phyloP scores from a whole-genome alignment of 495 filamentous ascomycete genomes.

The Xylaria curta region DNA sequence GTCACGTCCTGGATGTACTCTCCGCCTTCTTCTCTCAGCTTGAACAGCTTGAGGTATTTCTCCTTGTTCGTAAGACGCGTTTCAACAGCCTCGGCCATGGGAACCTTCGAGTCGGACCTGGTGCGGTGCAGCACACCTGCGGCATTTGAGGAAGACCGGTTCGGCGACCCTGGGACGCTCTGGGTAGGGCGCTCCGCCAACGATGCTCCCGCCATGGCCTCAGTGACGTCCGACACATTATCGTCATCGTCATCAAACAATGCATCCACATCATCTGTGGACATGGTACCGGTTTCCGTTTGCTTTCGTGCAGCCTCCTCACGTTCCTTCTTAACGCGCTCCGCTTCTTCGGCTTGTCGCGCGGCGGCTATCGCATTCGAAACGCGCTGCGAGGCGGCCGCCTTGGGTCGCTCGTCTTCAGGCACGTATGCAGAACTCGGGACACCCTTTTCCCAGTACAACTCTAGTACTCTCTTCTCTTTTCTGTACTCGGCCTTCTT shows the following conservation, averaged over 20 bases:
- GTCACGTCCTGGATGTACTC: conserved; percentile 97
- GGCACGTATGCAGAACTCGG: conserved; percentile 95
- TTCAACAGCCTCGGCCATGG: conserved; percentile 72
- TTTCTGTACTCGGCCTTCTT: conserved; percentile 99
- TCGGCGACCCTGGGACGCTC: conserved; percentile 93
- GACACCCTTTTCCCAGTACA: conserved; percentile 99
- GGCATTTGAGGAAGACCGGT: conserved; percentile 72
- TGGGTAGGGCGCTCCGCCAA: conserved; percentile 88
- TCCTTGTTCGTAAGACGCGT: conserved; percentile 89
- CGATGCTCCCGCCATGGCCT: conserved; percentile 84
- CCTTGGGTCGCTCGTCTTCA: conserved; percentile 93
- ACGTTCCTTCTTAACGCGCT: conserved; percentile 76
- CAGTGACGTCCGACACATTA: conserved; percentile 81
- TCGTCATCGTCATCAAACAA: conserved; percentile 95
- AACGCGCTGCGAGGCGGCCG: conserved; percentile 67
- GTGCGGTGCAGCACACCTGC: conserved; percentile 81
- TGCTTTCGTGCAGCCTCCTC: conserved; percentile 89
- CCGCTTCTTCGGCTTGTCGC: conserved; percentile 78
- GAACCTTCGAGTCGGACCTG: conserved; percentile 90
- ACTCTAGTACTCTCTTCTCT: conserved; percentile 87
- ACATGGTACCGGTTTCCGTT: conserved; percentile 90
- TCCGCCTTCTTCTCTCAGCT: conserved; percentile 87
- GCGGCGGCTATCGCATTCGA: conserved; percentile 78
- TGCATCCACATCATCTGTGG: conserved; percentile 87
- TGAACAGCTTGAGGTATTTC: conserved; percentile 91